Evolutionary conservation across 805 yeast species (phyloP).

Genomic region (Cyberlindnera mrakii): DNA sequence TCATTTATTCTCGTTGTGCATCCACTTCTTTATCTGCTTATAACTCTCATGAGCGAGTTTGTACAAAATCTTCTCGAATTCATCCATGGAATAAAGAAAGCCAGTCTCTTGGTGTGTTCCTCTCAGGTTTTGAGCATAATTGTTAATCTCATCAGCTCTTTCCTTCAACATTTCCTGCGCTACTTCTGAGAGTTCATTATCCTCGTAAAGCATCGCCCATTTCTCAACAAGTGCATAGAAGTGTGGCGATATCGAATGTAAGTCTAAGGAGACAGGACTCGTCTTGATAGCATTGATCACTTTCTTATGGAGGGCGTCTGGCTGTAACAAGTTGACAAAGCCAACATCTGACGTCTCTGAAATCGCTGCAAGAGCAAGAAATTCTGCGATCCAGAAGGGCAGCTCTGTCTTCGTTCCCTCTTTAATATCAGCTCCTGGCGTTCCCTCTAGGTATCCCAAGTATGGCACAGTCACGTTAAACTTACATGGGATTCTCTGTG

Average conservation of each 20-base stretch:
- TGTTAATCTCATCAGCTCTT: constrained; percentile 68
- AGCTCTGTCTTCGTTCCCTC: constrained; percentile 64
- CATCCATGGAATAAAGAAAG: constrained; percentile 66
- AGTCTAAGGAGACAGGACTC: constrained; percentile 57
- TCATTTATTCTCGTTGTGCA: constrained; percentile 18
- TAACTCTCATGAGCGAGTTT: constrained; percentile 46
- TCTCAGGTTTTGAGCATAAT: constrained; percentile 42
- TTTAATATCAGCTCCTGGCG: constrained; percentile 53
- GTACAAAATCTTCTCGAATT: constrained; percentile 61
- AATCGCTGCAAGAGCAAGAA: constrained; percentile 49
- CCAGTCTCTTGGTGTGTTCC: constrained; percentile 40
- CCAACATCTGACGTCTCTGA: constrained; percentile 31
- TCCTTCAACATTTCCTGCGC: constrained; percentile 46
- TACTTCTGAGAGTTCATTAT: constrained; percentile 51
- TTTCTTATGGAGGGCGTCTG: constrained; percentile 57
- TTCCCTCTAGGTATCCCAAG: constrained; percentile 79
- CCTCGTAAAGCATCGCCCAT: constrained; percentile 73
- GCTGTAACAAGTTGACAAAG: constrained; percentile 63
- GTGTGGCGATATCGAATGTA: constrained; percentile 58
- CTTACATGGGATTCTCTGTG: constrained; percentile 63
- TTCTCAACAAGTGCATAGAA: constrained; percentile 66
- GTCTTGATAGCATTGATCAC: constrained; percentile 81
- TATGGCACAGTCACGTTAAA: constrained; percentile 79
- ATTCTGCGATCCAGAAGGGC: constrained; percentile 86
- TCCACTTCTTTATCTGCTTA: constrained; percentile 39